phyloP scores from a whole-genome alignment of 352 stramenopile genomes.

The Phytophthora brassicae region DNA sequence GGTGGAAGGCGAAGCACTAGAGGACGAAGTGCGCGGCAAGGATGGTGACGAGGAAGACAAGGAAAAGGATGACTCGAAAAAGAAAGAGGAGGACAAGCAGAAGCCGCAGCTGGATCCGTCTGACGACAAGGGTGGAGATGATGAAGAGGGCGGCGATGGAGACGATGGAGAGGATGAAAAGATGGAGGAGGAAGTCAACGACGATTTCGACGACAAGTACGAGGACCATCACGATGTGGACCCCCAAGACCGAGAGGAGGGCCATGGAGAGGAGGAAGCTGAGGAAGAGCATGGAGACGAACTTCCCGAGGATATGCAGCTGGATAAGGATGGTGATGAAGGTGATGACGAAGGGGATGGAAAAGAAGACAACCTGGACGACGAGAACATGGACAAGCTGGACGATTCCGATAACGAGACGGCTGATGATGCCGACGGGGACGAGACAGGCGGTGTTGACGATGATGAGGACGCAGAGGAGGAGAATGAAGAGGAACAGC shows the following conservation, averaged over 20 bases:
- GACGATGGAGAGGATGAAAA: constrained; percentile 49
- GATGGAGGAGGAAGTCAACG: constrained; percentile 89
- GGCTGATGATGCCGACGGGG: constrained; percentile 32
- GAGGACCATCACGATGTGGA: constrained; percentile 76
- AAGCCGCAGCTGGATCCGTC: constrained; percentile 55
- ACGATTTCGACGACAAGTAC: constrained; percentile 90
- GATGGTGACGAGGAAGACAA: constrained; percentile 87
- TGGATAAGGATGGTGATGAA: constrained; percentile 61
- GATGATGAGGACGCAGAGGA: constrained; percentile 64
- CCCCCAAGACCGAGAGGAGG: constrained; percentile 54
- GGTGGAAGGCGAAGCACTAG: constrained; percentile 72
- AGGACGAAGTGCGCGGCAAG: constrained; percentile 90
- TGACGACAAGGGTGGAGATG: constrained; percentile 42
- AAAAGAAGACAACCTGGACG: constrained; percentile 45
- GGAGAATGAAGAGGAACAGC: constrained; percentile 67
- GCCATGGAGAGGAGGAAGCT: constrained; percentile 51
- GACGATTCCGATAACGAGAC: constrained; percentile 55
- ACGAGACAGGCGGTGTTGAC: constrained; percentile 39
- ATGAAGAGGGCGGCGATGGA: constrained; percentile 29
- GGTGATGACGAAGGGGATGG: constrained; percentile 42
- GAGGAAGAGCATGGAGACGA: constrained; percentile 76
- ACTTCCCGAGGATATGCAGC: constrained; percentile 83
- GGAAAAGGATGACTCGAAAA: constrained; percentile 63
- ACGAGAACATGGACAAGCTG: constrained; percentile 57
- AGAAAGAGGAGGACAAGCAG: constrained; percentile 47